Conservation (phyloP, 2,329 filamentous ascomycete species). For the Arthroderma sp. region DNA sequence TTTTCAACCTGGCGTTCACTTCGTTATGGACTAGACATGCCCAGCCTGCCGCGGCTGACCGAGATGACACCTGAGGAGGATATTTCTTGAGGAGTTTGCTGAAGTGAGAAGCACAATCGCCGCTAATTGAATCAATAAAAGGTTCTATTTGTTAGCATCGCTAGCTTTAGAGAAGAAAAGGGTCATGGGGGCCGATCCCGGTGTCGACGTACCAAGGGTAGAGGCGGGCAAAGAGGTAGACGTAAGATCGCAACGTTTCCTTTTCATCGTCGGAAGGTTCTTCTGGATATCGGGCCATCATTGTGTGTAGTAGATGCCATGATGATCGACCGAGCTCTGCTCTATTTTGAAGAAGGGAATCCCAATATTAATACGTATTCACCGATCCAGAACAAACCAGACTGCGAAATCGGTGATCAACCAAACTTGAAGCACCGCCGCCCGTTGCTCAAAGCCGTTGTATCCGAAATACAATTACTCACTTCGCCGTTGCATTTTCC, state of each 20-base stretch:
- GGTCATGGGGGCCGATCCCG: not conserved
- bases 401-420: not conserved
- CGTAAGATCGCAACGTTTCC: constrained; percentile 45
- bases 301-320: constrained; percentile 55
- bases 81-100: constrained; percentile 47
- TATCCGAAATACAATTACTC: constrained; percentile 9
- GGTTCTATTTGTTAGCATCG: not conserved
- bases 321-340: constrained; percentile 52
- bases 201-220: constrained; percentile 43
- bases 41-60: constrained; percentile 51
- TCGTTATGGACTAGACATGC: constrained; percentile 55
- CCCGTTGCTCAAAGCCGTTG: not conserved
- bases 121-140: constrained; percentile 25
- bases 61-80: constrained; percentile 50
- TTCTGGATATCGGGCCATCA: constrained; percentile 53
- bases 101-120: constrained; percentile 54
- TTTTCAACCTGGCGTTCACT: constrained; percentile 49
- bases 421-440: constrained; percentile 1
- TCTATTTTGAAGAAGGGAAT: constrained; percentile 18
- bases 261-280: constrained; percentile 48
- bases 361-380: too few relatives aligned
- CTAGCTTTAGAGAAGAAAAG: not conserved
- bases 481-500: constrained; percentile 38
- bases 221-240: constrained; percentile 50
- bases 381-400: too few relatives aligned